phyloP scores from a whole-genome alignment of 805 yeast species.

The Candida oleophila region DNA sequence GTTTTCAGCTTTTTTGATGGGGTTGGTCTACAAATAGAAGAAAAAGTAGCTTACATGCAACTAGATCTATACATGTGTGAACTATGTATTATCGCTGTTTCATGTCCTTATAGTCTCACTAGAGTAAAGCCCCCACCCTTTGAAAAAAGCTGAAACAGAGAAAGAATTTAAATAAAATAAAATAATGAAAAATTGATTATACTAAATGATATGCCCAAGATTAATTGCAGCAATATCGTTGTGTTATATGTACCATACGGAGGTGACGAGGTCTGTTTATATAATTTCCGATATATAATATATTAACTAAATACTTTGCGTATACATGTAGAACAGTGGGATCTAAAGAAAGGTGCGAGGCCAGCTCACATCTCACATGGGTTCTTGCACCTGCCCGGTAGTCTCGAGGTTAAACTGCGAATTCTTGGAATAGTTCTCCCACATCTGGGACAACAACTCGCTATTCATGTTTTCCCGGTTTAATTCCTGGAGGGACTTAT shows the following conservation, averaged over 20 bases:
- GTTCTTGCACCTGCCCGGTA: conserved; percentile 61
- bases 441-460: conserved; percentile 71
- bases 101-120: no score
- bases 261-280: not conserved
- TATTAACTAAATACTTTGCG: not conserved
- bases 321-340: not conserved
- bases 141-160: no score
- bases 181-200: no score
- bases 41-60: no score
- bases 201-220: no score
- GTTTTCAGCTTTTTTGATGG: no score
- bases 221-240: no score
- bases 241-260: not conserved
- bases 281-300: not conserved
- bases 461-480: conserved; percentile 67
- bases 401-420: conserved; percentile 68
- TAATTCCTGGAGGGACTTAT: conserved; percentile 57
- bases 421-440: conserved; percentile 73
- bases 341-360: not conserved
- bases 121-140: no score
- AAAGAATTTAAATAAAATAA: no score
- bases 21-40: no score
- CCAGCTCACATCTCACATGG: conserved; percentile 35
- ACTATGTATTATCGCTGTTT: no score
- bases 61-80: no score